These are phyloP conservation scores for Auricularia auricula-judae DNA, from an alignment of 768 basidiomycete genomes.

Conservation along the genomic window DNA sequence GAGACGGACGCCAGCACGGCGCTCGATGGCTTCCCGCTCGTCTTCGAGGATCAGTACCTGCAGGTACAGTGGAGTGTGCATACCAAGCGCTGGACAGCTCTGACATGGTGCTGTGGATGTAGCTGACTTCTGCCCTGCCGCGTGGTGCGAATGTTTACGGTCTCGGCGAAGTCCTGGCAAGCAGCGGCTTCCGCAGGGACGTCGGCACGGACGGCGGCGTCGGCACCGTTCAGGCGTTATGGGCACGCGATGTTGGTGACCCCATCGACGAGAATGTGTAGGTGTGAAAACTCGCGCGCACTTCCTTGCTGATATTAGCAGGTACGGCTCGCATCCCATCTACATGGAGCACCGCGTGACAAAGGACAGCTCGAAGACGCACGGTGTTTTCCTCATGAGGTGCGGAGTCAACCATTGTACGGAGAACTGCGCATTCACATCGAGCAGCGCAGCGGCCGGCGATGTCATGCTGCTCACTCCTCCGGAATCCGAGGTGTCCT, in stretches of 20 bases:
- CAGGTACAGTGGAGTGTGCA: conserved; percentile 30
- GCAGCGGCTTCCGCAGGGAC: conserved; percentile 57
- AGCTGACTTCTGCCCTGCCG: conserved; percentile 59
- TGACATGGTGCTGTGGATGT: background rate
- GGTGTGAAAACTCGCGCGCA: conserved; percentile 13
- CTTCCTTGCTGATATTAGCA: conserved; percentile 15
- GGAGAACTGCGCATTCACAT: background rate
- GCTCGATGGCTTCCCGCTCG: conserved; percentile 53
- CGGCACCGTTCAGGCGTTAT: conserved; percentile 56
- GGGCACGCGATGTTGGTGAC: conserved; percentile 53
- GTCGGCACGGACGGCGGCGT: conserved; percentile 35
- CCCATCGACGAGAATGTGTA: conserved; percentile 59
- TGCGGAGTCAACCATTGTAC: conserved; percentile 11
- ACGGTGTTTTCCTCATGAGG: conserved; percentile 70
- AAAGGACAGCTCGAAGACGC: conserved; percentile 40
- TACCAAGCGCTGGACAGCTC: background rate
- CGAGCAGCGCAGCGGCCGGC: conserved; percentile 49
- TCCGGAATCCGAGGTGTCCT: conserved; percentile 37
- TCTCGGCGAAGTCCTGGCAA: conserved; percentile 60
- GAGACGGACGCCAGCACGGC: conserved; percentile 38
- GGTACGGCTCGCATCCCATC: conserved; percentile 63
- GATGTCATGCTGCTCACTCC: conserved; percentile 62
- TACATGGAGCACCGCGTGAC: conserved; percentile 64
- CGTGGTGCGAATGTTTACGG: conserved; percentile 65
- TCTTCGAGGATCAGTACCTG: conserved; percentile 74